Conservation (phyloP, 805 yeast genomes). For the Middelhovenomyces tepae region DNA sequence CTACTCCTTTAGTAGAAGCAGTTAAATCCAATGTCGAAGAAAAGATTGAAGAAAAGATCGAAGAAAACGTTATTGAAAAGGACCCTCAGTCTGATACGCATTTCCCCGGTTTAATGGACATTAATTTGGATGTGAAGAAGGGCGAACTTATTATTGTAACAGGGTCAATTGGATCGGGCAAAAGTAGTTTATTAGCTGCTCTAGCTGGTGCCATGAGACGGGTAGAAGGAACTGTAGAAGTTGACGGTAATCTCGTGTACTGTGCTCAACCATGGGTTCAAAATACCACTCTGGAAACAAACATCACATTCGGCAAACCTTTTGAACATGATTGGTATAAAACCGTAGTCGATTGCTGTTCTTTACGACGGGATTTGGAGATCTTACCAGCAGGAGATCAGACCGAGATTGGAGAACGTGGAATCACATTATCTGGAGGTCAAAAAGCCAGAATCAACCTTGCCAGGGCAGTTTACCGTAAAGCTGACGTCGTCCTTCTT, state of each 20-base stretch:
- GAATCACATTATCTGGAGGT: slow-evolving; percentile 83
- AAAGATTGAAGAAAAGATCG: slow-evolving; percentile 5
- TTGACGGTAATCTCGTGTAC: slow-evolving; percentile 44
- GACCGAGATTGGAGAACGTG: slow-evolving; percentile 85
- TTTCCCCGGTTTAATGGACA: slow-evolving; percentile 39
- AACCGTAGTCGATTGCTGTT: slow-evolving; percentile 52
- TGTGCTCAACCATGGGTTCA: slow-evolving; percentile 79
- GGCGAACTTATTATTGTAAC: slow-evolving; percentile 72
- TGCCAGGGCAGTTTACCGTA: slow-evolving; percentile 72
- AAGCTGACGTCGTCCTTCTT: slow-evolving; percentile 53
- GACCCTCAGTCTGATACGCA: slow-evolving; percentile 3
- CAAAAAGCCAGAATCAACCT: slow-evolving; percentile 80
- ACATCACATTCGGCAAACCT: slow-evolving; percentile 59
- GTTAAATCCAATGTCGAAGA: slow-evolving; percentile 4
- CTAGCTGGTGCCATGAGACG: slow-evolving; percentile 64
- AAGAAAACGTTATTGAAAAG: not conserved
- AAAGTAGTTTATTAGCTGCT: slow-evolving; percentile 62
- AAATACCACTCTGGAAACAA: slow-evolving; percentile 67
- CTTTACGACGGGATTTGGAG: slow-evolving; percentile 55
- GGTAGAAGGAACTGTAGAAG: slow-evolving; percentile 40
- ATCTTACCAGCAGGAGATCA: slow-evolving; percentile 64
- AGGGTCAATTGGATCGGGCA: slow-evolving; percentile 79
- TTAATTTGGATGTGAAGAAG: slow-evolving; percentile 45
- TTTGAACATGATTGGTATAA: slow-evolving; percentile 45
- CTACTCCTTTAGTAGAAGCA: too few species aligned